Percentiles rank a stretch among this genome's conserved stretches.
phyloP scores from a whole-genome alignment of 768 basidiomycete species.

The Boletus tomentosulus region DNA sequence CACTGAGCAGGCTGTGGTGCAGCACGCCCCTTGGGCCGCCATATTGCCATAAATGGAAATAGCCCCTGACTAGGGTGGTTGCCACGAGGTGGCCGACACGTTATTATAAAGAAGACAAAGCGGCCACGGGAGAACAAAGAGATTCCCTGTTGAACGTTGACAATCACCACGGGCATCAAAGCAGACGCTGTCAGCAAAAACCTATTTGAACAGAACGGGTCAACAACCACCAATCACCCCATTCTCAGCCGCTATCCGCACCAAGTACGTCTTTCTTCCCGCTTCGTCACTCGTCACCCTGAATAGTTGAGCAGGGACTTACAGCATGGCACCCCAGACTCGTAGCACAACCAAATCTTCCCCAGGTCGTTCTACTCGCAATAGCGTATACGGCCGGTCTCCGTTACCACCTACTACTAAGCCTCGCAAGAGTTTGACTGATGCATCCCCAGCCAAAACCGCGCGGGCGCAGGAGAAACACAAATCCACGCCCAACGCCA shows the following conservation, averaged over 20 bases:
- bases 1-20: conserved; percentile 10
- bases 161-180: conserved; percentile 14
- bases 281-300: neutral
- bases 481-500: neutral
- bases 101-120: conserved; percentile 22
- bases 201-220: conserved; percentile 22
- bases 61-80: conserved; percentile 19
- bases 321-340: conserved; percentile 26
- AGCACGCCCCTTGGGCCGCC: conserved; percentile 7
- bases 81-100: conserved; percentile 6
- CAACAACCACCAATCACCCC: neutral
- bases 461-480: neutral
- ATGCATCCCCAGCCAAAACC: neutral
- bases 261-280: neutral
- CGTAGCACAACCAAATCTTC: conserved; percentile 16
- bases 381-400: conserved; percentile 21
- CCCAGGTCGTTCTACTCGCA: conserved; percentile 18
- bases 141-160: neutral
- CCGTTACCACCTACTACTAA: conserved; percentile 4
- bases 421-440: conserved; percentile 3
- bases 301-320: neutral
- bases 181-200: conserved; percentile 2
- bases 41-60: conserved; percentile 20
- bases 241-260: neutral
- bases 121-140: conserved; percentile 15